Conservation (phyloP, 108 stramenopile genomes). For the Cyclostephanos invisitatus region DNA sequence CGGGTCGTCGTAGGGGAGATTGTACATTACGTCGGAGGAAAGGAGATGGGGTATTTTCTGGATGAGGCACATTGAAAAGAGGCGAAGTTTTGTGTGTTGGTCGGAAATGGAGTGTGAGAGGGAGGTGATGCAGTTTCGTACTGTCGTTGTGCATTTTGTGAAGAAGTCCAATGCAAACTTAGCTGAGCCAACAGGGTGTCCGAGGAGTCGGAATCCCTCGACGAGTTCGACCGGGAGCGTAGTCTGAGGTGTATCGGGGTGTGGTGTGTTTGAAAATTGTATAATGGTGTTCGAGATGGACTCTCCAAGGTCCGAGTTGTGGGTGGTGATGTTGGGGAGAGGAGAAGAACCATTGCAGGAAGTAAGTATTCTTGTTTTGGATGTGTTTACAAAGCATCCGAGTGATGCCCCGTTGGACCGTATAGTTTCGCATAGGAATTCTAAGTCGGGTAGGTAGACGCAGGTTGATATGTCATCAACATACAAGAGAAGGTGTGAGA, state of each 20-base stretch:
- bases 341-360: not conserved
- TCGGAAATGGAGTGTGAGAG: not conserved
- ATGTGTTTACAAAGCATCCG: not conserved
- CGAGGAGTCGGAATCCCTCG: not conserved
- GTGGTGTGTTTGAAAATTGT: not conserved
- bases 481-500: not conserved
- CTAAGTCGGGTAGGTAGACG: not conserved
- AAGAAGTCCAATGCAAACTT: not conserved
- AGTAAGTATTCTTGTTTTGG: not conserved
- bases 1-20: not conserved
- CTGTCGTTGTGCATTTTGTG: not conserved
- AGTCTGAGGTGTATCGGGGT: not conserved
- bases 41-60: slow-evolving; percentile 3
- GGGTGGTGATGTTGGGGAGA: not conserved
- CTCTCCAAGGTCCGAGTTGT: not conserved
- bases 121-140: not conserved
- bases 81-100: not conserved
- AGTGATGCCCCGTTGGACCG: not conserved
- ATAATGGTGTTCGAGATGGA: not conserved
- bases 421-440: not conserved
- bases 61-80: not conserved
- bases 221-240: not conserved
- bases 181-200: not conserved
- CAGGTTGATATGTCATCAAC: not conserved
- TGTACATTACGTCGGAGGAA: not conserved